These are phyloP conservation scores for Candida mesenterica DNA, from an alignment of 1,139 yeast genomes.

Conservation along the genomic window DNA sequence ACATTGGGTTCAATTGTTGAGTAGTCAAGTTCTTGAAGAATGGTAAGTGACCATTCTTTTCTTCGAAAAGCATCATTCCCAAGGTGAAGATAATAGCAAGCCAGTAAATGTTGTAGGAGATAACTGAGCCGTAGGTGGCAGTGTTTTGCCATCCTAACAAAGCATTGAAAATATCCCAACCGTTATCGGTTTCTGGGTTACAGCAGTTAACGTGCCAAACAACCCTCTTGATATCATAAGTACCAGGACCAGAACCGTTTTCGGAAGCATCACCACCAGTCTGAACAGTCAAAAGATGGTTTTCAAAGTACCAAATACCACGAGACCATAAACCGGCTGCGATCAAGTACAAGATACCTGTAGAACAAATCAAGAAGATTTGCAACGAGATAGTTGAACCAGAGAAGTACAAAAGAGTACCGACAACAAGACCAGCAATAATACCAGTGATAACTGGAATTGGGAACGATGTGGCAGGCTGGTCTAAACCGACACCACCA, in stretches of 20 bases:
- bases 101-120: slow-evolving; percentile 27
- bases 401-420: slow-evolving; percentile 37
- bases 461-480: slow-evolving; percentile 40
- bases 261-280: slow-evolving; percentile 79
- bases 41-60: slow-evolving; percentile 27
- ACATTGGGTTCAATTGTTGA: slow-evolving; percentile 24
- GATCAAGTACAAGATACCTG: slow-evolving; percentile 44
- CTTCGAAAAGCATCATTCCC: slow-evolving; percentile 23
- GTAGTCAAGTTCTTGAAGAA: slow-evolving; percentile 18
- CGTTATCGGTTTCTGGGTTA: slow-evolving; percentile 84
- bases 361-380: slow-evolving; percentile 39
- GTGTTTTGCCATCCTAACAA: slow-evolving; percentile 30
- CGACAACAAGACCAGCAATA: slow-evolving; percentile 34
- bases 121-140: slow-evolving; percentile 26
- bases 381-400: slow-evolving; percentile 45
- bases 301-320: slow-evolving; percentile 90
- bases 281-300: slow-evolving; percentile 50
- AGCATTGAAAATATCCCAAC: slow-evolving; percentile 95
- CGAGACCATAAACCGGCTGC: slow-evolving; percentile 49
- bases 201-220: slow-evolving; percentile 98
- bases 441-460: slow-evolving; percentile 38
- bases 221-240: slow-evolving; percentile 73
- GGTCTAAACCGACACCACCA: slow-evolving; percentile 47
- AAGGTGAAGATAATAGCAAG: slow-evolving; percentile 18
- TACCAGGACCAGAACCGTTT: slow-evolving; percentile 91